phyloP scores from a whole-genome alignment of 331 rosid genomes.

The Spiraea crenata region DNA sequence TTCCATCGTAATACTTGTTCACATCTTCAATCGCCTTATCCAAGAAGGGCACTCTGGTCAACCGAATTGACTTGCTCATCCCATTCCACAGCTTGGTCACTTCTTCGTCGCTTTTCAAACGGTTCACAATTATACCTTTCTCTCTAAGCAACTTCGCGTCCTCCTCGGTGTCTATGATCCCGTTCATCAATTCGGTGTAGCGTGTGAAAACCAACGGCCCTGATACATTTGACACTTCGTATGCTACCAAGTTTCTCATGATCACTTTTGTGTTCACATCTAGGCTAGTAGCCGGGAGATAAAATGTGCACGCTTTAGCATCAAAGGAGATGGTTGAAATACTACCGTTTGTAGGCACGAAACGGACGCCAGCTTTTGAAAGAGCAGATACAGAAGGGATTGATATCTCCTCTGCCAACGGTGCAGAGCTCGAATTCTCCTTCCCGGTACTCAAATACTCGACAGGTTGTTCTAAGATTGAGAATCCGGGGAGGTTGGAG shows the following conservation, averaged over 20 bases:
- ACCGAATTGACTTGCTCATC: slow-evolving; percentile 61
- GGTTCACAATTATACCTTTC: slow-evolving; percentile 55
- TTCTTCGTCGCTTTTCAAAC: slow-evolving; percentile 63
- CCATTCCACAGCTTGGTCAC: slow-evolving; percentile 65
- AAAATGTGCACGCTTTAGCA: slow-evolving; percentile 29
- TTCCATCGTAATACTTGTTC: slow-evolving; percentile 55
- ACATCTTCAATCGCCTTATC: slow-evolving; percentile 73
- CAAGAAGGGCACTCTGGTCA: slow-evolving; percentile 59
- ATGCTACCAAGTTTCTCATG: slow-evolving; percentile 67
- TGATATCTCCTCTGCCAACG: slow-evolving; percentile 61
- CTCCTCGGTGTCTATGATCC: slow-evolving; percentile 64
- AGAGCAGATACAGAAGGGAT: slow-evolving; percentile 64
- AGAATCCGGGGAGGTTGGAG: slow-evolving; percentile 54
- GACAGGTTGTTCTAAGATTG: slow-evolving; percentile 45
- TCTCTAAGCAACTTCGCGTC: slow-evolving; percentile 58
- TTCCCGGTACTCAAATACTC: slow-evolving; percentile 36
- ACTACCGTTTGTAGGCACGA: slow-evolving; percentile 41
- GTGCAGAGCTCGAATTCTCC: slow-evolving; percentile 32
- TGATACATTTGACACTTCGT: slow-evolving; percentile 58
- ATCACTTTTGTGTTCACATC: slow-evolving; percentile 58
- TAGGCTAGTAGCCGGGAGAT: slow-evolving; percentile 51
- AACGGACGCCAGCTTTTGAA: slow-evolving; percentile 40
- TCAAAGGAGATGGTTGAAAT: slow-evolving; percentile 54
- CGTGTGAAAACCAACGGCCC: slow-evolving; percentile 66
- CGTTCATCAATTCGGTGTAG: slow-evolving; percentile 68